These are phyloP conservation scores for Rhodotorula diobovata DNA, from an alignment of 768 basidiomycete genomes.

Conservation along the genomic window DNA sequence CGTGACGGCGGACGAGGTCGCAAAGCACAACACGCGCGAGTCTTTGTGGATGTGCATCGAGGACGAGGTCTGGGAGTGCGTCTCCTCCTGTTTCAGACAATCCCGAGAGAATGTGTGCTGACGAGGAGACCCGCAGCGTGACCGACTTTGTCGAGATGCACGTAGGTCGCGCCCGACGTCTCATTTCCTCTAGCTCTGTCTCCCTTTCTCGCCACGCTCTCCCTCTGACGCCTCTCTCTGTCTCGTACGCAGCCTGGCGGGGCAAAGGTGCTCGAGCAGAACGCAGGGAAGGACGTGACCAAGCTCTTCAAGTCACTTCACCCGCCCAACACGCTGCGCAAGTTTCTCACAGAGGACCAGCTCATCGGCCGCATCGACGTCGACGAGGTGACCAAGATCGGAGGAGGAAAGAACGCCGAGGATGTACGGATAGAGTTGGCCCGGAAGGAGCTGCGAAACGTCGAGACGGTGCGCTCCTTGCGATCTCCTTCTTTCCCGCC, in stretches of 20 bases:
- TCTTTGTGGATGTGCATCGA: conserved; percentile 90
- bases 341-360: background rate
- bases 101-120: background rate
- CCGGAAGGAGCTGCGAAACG: conserved; percentile 9
- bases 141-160: conserved; percentile 2
- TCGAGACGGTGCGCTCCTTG: conserved; percentile 5
- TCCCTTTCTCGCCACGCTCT: no score
- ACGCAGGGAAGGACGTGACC: conserved; percentile 21
- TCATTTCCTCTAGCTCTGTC: no score
- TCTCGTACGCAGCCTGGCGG: conserved; percentile 15
- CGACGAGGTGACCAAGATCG: conserved; percentile 6
- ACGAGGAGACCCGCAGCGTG: background rate
- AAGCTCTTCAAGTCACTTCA: conserved; percentile 25
- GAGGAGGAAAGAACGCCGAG: background rate
- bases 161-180: background rate
- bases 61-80: conserved; percentile 53
- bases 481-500: conserved; percentile 60
- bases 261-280: conserved; percentile 3
- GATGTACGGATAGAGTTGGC: conserved; percentile 20
- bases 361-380: conserved; percentile 20
- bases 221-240: no score
- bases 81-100: background rate
- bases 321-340: conserved; percentile 8
- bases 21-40: conserved; percentile 71
- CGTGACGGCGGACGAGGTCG: conserved; percentile 49